Evolutionary conservation across 768 basidiomycete genomes (phyloP), one percentile per base, ranked within the genome.

Genomic region (Tulasnella sp.): DNA sequence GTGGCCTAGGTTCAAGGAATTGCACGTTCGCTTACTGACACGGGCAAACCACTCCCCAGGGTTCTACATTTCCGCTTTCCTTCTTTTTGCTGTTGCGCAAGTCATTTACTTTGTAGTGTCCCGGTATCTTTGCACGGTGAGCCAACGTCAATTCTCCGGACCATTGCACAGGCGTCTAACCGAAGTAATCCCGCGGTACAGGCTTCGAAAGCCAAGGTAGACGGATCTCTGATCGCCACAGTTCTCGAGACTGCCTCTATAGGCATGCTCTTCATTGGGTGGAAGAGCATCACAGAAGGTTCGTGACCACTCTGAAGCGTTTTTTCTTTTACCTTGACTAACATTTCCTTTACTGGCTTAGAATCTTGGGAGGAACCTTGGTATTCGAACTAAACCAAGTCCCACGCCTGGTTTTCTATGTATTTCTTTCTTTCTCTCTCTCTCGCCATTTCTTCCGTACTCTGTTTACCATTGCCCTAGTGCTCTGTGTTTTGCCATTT

Each of bases 211-310:
- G 85, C 86, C 42, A 93, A 92, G 85, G 87, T 98, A 28, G 97
- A 98, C 86, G 95, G 94, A 6, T 92, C 93, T 3, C 97, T 98
- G 85, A 85, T 98, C 37, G 93, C 94, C 1, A 97, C 97, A 0
- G 77, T 96, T 6, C 87, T 97, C 72, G 95, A 97, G 84, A 94
- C 94, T 0, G 91, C 90, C 0, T 86, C 93, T 0, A 91, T 97
- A 0, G 89, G 87, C 16, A 86, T 90, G 4, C 82, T 97, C 28
- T 96, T 90, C 85, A 84, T 92, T 22, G 95, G 91, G n/a, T 97
- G 96, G 96, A 88, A 88, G 85, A 92, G 92, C 85, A 95, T 96
- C 80, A 96, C 96, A 24, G 96, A 97, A 91, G 94, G 94, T 92
- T 80, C 75, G 90, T 28, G 46, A 81, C 42, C 41, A 9, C 22